Evolutionary conservation across 345 rosid genomes (phyloP).

Genomic region (Hevea brasiliensis): DNA sequence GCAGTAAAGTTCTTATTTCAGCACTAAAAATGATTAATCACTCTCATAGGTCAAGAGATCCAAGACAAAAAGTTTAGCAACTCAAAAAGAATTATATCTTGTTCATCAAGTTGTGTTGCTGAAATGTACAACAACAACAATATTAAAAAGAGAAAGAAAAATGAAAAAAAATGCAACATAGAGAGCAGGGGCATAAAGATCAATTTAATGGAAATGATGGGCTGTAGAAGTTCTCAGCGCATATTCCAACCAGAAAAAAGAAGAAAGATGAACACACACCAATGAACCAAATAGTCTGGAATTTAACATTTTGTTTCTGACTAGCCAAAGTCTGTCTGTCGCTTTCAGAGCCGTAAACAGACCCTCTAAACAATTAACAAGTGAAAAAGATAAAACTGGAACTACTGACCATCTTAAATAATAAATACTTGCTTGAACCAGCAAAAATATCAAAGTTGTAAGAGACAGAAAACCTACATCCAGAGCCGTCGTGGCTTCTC

Average conservation of each 20-base stretch:
- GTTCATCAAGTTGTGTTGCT: background rate
- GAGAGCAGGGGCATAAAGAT: too few relatives aligned
- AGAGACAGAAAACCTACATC: conserved; percentile 46
- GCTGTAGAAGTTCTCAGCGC: background rate
- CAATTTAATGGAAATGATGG: background rate
- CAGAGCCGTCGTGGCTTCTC: conserved; percentile 78
- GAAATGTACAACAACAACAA: background rate
- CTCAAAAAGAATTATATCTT: background rate
- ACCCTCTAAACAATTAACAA: background rate
- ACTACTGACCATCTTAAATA: too few relatives aligned
- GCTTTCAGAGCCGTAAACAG: background rate
- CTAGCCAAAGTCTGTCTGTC: background rate
- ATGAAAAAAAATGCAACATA: too few relatives aligned
- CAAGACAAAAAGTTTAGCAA: background rate
- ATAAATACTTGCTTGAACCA: background rate
- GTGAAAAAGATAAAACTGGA: too few relatives aligned
- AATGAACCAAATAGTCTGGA: too few relatives aligned
- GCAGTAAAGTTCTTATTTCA: background rate
- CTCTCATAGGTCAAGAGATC: background rate
- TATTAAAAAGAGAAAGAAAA: too few relatives aligned
- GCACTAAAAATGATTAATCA: too few relatives aligned
- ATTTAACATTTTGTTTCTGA: too few relatives aligned
- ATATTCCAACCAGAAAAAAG: too few relatives aligned
- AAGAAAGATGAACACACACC: too few relatives aligned
- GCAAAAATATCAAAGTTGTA: background rate